A percentile compares a stretch with the other conserved stretches of the same genome.
These are phyloP conservation scores for Tillandsia leiboldiana DNA, from an alignment of 176 grass and related monocot species.

Conservation along the genomic window DNA sequence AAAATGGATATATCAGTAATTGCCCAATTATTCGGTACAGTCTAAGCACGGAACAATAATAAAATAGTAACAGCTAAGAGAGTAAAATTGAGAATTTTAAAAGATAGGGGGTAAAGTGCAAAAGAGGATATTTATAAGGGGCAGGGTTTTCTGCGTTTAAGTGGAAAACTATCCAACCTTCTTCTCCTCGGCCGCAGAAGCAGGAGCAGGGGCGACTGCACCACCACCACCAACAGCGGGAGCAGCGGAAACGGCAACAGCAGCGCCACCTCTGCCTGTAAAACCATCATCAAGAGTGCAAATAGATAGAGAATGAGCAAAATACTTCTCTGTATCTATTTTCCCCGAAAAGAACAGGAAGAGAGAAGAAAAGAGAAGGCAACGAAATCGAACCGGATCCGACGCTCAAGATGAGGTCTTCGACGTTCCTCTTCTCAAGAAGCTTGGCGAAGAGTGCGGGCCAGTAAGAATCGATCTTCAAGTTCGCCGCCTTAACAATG, in stretches of 20 bases:
- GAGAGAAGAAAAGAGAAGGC: neutral
- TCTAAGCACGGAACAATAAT: too few species aligned
- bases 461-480: slow-evolving; percentile 83
- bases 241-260: slow-evolving; percentile 29
- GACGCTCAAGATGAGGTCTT: slow-evolving; percentile 60
- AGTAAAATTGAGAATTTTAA: too few species aligned
- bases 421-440: slow-evolving; percentile 51
- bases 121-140: too few species aligned
- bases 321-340: neutral
- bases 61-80: too few species aligned
- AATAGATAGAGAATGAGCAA: neutral
- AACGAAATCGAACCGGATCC: slow-evolving; percentile 52
- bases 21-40: too few species aligned
- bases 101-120: too few species aligned
- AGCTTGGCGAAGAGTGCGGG: slow-evolving; percentile 73
- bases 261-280: slow-evolving; percentile 56
- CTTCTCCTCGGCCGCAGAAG: slow-evolving; percentile 50
- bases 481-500: slow-evolving; percentile 55
- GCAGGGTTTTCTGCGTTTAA: neutral
- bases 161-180: slow-evolving; percentile 25
- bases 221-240: slow-evolving; percentile 34
- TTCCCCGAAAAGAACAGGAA: neutral
- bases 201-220: slow-evolving; percentile 26
- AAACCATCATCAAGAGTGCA: neutral
- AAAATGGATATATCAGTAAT: too few species aligned